Percentiles rank a stretch among this genome's conserved stretches.
Conservation (phyloP, 257 asterid genomes). For the Solanum acaule region DNA sequence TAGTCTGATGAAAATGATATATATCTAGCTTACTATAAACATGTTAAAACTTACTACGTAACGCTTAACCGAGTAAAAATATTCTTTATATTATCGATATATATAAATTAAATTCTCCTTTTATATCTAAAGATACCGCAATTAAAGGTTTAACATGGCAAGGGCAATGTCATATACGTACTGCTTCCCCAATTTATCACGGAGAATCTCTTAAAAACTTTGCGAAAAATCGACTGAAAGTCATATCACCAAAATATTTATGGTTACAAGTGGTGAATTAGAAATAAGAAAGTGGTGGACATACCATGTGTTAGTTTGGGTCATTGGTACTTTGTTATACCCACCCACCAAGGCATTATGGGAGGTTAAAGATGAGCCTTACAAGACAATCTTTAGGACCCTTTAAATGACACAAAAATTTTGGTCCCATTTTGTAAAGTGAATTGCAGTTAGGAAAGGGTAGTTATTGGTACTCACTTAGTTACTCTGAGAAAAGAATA, state of each 20-base stretch:
- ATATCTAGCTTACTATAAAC: neutral
- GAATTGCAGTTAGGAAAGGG: neutral
- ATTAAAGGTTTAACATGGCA: too few relatives aligned
- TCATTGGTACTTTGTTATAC: neutral
- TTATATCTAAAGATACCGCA: neutral
- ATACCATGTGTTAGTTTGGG: conserved; percentile 9
- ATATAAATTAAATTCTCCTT: neutral
- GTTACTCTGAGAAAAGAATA: neutral
- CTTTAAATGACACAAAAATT: neutral
- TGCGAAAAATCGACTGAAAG: rapidly evolving
- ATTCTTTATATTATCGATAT: neutral
- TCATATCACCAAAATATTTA: too few relatives aligned
- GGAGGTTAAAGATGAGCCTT: conserved; percentile 12
- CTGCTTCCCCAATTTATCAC: too few relatives aligned
- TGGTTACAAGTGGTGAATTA: too few relatives aligned
- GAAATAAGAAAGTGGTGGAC: conserved; percentile 3
- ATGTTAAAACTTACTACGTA: neutral
- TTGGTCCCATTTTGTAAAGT: conserved; percentile 1
- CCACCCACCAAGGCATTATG: neutral
- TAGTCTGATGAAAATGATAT: neutral
- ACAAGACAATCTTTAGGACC: conserved; percentile 5
- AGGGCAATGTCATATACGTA: neutral
- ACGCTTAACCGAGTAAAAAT: neutral
- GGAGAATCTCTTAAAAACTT: neutral
- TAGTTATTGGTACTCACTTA: neutral